Evolutionary conservation across 169 alveolate species (phyloP), one percentile per base, ranked within the genome.

Genomic region (Plasmodium inui): DNA sequence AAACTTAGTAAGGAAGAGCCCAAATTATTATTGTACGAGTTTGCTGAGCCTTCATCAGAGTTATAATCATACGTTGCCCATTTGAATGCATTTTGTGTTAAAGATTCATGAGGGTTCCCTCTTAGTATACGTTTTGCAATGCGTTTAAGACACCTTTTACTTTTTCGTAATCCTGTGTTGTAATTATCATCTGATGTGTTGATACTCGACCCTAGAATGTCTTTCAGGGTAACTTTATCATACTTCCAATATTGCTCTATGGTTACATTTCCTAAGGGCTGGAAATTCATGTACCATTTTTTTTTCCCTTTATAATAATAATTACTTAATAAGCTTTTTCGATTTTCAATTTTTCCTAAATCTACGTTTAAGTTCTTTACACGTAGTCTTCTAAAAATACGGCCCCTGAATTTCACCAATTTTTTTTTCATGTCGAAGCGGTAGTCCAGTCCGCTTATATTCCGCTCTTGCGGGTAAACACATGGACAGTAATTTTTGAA

Each of bases 161-260:
- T 78, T 39, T 88, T 88, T 88, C 81, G 79, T 57, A 88, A 57
- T 14, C 82, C 84, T 9, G 44, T 30, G 70, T 76, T 61, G 30
- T 67, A 28, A 17, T 76, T 79, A 71, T 14, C 30, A 30, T 44
- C 19, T 19, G 70, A 30, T 37, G 71, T 70, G 32, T 70, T 83
- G 26, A 88, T 88, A 55, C 57, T 88, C 19, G 94, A 88, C 17
- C 74, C 71, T 57, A 88, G 46, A 17, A 88, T 88, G 70, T 88
- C 94, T 39, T 88, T 76, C 70, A 88, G 41, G 10, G 86, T 88
- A 76, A 88, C 94, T 78, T 88, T 88, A n/a, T 88, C 94, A 78
- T 88, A 88, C 70, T 88, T 88, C 94, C 94, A 88, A 88, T 88
- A 88, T 46, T 88, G 94, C n/a, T 74, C 89, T 71, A 88, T 88